Percentiles rank a stretch among this genome's conserved stretches.
phyloP scores from a whole-genome alignment of 2,329 filamentous ascomycete genomes.

The Zymoseptoria brevis region DNA sequence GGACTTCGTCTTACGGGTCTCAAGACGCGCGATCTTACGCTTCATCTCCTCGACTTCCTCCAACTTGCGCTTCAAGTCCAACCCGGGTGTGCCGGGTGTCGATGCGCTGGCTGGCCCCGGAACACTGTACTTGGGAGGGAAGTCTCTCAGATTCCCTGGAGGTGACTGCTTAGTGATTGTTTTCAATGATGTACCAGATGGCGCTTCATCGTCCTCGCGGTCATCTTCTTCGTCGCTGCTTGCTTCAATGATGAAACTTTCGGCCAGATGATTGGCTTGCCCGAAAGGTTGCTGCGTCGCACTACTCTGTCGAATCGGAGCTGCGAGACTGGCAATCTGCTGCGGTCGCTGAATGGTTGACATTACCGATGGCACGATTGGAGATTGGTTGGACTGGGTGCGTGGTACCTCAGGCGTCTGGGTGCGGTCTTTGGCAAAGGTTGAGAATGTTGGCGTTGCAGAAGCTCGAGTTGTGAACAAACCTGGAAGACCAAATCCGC shows the following conservation, averaged over 20 bases:
- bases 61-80: constrained; percentile 14
- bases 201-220: constrained; percentile 24
- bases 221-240: constrained; percentile 63
- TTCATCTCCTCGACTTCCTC: constrained; percentile 21
- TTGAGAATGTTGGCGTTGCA: not conserved
- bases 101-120: not conserved
- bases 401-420: not conserved
- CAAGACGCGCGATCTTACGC: constrained; percentile 6
- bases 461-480: constrained; percentile 21
- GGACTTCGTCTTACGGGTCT: constrained; percentile 1
- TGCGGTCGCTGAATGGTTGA: constrained; percentile 21
- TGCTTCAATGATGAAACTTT: constrained; percentile 71
- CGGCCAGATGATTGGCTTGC: constrained; percentile 45
- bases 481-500: constrained; percentile 19
- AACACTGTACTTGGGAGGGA: not conserved
- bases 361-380: not conserved
- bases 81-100: constrained; percentile 14
- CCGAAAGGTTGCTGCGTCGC: constrained; percentile 53
- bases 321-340: not conserved
- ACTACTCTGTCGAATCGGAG: not conserved
- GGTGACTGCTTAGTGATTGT: not conserved
- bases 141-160: not conserved
- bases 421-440: not conserved
- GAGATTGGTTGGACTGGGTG: not conserved
- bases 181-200: not conserved